Evolutionary conservation across 78 protist species (phyloP).

Genomic region (Diacronema lutheri): DNA sequence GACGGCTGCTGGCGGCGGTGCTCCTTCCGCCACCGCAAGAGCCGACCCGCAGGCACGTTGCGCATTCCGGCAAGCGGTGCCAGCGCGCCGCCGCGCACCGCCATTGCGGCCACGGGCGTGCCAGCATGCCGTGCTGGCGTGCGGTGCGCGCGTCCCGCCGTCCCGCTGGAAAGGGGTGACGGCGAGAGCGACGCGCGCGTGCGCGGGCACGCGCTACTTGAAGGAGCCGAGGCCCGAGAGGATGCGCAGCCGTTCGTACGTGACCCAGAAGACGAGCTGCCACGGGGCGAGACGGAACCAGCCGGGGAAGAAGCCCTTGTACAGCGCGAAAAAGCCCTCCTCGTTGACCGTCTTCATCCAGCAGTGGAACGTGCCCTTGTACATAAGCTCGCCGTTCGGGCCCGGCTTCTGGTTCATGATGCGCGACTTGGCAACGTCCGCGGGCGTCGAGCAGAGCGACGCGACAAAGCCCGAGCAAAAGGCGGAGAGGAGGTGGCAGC

Average conservation of each 20-base stretch:
- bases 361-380: slow-evolving; percentile 25
- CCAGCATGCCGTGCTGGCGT: no score
- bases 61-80: no score
- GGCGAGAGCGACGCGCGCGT: no score
- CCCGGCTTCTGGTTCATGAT: neutral
- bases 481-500: slow-evolving; percentile 10
- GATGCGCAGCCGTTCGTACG: slow-evolving; percentile 20
- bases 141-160: no score
- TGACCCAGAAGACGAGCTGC: slow-evolving; percentile 21
- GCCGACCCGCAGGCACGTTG: no score
- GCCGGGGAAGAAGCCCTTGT: slow-evolving; percentile 39
- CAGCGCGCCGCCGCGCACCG: no score
- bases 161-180: no score
- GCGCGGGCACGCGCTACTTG: no score
- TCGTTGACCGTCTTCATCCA: slow-evolving; percentile 12
- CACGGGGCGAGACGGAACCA: slow-evolving; percentile 21
- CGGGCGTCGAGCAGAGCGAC: slow-evolving; percentile 26
- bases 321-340: slow-evolving; percentile 74
- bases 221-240: neutral
- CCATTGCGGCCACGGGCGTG: no score
- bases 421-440: slow-evolving; percentile 22
- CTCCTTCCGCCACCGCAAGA: no score
- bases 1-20: no score
- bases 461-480: slow-evolving; percentile 27
- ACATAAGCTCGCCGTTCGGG: neutral